Conservation (phyloP, 768 basidiomycete species). For the Leucosporidium scottii region DNA sequence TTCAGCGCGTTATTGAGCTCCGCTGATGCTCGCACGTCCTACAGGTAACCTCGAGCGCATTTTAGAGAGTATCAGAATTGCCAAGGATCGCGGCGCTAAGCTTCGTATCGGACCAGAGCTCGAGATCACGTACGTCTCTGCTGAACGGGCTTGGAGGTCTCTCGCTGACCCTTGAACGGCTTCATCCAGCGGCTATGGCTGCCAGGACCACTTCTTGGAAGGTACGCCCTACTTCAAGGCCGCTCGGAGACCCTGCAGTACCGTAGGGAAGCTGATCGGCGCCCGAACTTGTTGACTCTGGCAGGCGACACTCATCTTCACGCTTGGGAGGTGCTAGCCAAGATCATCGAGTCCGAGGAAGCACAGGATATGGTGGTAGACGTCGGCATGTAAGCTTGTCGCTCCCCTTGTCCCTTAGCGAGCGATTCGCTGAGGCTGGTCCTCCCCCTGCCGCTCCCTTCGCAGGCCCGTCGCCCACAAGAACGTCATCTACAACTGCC, state of each 20-base stretch:
- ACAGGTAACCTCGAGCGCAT: conserved; percentile 89
- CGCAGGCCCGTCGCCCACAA: conserved; percentile 92
- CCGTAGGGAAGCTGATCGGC: no score
- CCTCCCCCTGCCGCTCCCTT: not conserved
- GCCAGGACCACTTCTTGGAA: conserved; percentile 94
- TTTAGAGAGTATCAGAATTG: conserved; percentile 73
- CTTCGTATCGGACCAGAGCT: conserved; percentile 93
- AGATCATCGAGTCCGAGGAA: conserved; percentile 72
- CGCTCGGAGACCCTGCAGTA: not conserved
- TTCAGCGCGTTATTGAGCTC: not conserved
- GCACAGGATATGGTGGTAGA: conserved; percentile 86
- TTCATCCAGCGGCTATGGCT: conserved; percentile 76
- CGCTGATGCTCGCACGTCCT: not conserved
- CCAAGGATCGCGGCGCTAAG: conserved; percentile 79
- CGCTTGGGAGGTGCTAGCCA: conserved; percentile 96
- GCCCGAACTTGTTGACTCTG: no score
- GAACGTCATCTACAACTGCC: conserved; percentile 96
- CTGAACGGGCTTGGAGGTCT: not conserved
- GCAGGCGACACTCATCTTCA: conserved; percentile 91
- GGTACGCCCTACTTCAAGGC: conserved; percentile 48
- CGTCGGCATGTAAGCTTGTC: conserved; percentile 72
- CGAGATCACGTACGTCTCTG: conserved; percentile 69
- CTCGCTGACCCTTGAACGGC: not conserved
- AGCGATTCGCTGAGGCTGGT: not conserved
- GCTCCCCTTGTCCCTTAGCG: not conserved